Conservation (phyloP, 768 basidiomycete species). For the Leucosporidium scottii region DNA sequence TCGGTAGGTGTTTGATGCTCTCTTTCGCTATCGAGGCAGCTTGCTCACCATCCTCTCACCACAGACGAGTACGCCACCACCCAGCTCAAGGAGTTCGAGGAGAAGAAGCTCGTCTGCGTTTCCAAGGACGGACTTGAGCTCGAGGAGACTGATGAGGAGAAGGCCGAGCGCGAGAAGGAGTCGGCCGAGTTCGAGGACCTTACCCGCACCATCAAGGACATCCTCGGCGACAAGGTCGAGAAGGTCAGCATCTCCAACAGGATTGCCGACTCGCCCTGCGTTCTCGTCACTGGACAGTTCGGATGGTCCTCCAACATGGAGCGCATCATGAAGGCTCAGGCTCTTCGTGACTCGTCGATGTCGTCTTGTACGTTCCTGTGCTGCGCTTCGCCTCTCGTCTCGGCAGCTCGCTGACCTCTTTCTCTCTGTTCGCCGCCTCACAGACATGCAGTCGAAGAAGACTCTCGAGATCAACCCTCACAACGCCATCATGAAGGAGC, state of each 20-base stretch:
- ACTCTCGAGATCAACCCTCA: conserved; percentile 89
- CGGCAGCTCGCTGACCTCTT: not conserved
- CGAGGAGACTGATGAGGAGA: conserved; percentile 98
- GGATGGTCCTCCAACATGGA: conserved; percentile 99
- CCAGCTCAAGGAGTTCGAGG: conserved; percentile 98
- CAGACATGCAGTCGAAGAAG: conserved; percentile 83
- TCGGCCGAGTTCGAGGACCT: conserved; percentile 74
- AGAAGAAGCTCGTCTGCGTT: conserved; percentile 93
- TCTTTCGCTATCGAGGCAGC: too few species aligned
- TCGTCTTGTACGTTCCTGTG: conserved; percentile 55
- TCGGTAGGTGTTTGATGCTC: conserved; percentile 59
- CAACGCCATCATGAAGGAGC: conserved; percentile 90
- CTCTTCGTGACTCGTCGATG: conserved; percentile 91
- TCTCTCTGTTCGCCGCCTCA: not conserved
- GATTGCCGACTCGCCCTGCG: conserved; percentile 58
- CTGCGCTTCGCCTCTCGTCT: not conserved
- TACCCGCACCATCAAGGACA: conserved; percentile 92
- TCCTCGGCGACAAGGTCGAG: conserved; percentile 98
- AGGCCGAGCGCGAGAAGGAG: conserved; percentile 80
- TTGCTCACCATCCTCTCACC: not conserved
- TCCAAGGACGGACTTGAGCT: conserved; percentile 99
- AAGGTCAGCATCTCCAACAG: conserved; percentile 98
- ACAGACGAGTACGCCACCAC: conserved; percentile 70
- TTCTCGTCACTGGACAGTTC: conserved; percentile 94
- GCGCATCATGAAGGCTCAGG: conserved; percentile 98